These are phyloP conservation scores for Colletotrichum spinosum DNA, from an alignment of 2,329 filamentous ascomycete genomes.

Conservation along the genomic window DNA sequence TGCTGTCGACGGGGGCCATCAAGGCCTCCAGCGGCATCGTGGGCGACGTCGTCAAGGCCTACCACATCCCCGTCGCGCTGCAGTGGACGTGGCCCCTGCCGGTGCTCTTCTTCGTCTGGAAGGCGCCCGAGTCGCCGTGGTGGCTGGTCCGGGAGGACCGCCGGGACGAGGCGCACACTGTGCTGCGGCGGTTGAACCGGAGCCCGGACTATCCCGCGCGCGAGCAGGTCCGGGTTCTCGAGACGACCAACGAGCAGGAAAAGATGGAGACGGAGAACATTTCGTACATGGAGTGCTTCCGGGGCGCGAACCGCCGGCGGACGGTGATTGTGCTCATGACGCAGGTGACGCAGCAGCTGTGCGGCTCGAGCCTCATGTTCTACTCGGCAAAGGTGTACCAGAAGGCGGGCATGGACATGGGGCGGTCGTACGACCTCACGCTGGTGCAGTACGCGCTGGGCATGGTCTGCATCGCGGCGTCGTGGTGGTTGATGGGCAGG, in stretches of 20 bases:
- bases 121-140: conserved; percentile 54
- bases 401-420: conserved; percentile 57
- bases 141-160: conserved; percentile 49
- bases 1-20: conserved; percentile 48
- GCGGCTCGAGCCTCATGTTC: conserved; percentile 63
- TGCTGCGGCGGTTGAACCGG: conserved; percentile 44
- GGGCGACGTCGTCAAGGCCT: conserved; percentile 44
- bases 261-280: conserved; percentile 38
- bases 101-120: conserved; percentile 45
- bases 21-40: conserved; percentile 43
- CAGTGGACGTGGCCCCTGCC: conserved; percentile 54
- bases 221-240: conserved; percentile 50
- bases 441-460: conserved; percentile 54
- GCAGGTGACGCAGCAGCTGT: conserved; percentile 65
- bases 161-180: conserved; percentile 44
- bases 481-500: conserved; percentile 54
- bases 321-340: conserved; percentile 58
- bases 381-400: conserved; percentile 65
- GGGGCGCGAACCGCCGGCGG: conserved; percentile 46
- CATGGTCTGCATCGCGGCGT: conserved; percentile 55
- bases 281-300: conserved; percentile 50
- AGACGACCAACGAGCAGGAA: conserved; percentile 51
- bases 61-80: conserved; percentile 51
- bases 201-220: conserved; percentile 45
- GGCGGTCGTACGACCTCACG: conserved; percentile 57